Percentiles rank a stretch among this genome's conserved stretches.
phyloP scores from a whole-genome alignment of 2,329 filamentous ascomycete species.

The Dactylellina cionopaga region DNA sequence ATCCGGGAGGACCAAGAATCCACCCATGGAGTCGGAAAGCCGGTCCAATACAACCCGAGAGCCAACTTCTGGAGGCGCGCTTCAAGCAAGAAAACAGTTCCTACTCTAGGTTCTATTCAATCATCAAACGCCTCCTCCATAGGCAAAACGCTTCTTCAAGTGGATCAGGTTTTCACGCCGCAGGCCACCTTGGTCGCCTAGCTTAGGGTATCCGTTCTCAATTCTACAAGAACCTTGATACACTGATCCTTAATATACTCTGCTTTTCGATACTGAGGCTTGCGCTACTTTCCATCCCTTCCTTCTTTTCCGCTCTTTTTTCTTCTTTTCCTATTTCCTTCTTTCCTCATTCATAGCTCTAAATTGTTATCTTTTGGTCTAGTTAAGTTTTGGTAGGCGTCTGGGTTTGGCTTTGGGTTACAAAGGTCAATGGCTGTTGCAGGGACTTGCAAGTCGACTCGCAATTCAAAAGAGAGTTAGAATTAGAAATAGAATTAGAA shows the following conservation, averaged over 20 bases:
- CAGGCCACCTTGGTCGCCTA: slow-evolving; percentile 44
- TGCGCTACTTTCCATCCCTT: not conserved
- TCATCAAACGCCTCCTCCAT: slow-evolving; percentile 5
- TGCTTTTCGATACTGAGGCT: not conserved
- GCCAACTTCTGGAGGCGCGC: slow-evolving; percentile 75
- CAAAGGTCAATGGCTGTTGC: not conserved
- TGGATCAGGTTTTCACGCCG: slow-evolving; percentile 15
- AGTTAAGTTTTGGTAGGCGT: slow-evolving; percentile 31
- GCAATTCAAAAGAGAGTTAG: not conserved
- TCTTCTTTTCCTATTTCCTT: not conserved
- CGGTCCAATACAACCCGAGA: slow-evolving; percentile 72
- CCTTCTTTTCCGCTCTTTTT: not conserved
- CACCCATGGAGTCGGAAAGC: slow-evolving; percentile 70
- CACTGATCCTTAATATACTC: too few relatives aligned
- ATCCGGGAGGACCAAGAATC: slow-evolving; percentile 69
- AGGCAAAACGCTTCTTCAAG: slow-evolving; percentile 16
- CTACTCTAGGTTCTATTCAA: slow-evolving; percentile 54
- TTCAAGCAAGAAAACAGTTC: slow-evolving; percentile 68
- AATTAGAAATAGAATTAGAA: too few relatives aligned
- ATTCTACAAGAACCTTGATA: not conserved
- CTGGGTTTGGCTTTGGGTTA: slow-evolving; percentile 18
- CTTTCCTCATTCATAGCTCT: not conserved
- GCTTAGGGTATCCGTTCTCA: not conserved
- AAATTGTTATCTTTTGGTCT: slow-evolving; percentile 26
- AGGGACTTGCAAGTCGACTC: not conserved